phyloP scores from a whole-genome alignment of 768 basidiomycete species.

The Mycena vulgaris region DNA sequence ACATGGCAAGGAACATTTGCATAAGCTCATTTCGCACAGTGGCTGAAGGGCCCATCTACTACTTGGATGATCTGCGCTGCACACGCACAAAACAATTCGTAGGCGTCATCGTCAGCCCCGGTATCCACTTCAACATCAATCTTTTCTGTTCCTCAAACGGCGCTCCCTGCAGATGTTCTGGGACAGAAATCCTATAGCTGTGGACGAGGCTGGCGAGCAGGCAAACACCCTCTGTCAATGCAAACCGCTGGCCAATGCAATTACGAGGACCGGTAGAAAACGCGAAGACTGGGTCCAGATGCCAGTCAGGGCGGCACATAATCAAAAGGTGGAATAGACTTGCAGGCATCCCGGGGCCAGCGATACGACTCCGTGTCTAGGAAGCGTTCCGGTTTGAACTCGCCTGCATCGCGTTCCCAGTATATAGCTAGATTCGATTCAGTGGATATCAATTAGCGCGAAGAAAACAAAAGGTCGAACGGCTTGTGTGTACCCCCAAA shows the following conservation, averaged over 20 bases:
- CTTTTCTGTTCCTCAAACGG: constrained; percentile 52
- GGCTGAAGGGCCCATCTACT: too few species aligned
- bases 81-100: constrained; percentile 36
- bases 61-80: too few species aligned
- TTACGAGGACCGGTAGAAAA: constrained; percentile 63
- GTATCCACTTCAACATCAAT: constrained; percentile 54
- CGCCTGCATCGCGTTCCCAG: constrained; percentile 62
- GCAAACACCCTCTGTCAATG: constrained; percentile 58
- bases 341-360: constrained; percentile 69
- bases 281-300: constrained; percentile 55
- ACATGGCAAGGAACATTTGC: too few species aligned
- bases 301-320: background rate
- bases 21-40: too few species aligned
- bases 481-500: constrained; percentile 60
- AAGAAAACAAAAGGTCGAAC: too few species aligned
- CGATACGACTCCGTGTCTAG: constrained; percentile 64
- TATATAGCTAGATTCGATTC: constrained; percentile 56
- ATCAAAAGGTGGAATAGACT: constrained; percentile 19
- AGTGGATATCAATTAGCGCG: background rate
- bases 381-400: constrained; percentile 68
- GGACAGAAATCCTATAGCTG: constrained; percentile 58
- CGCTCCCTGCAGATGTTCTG: constrained; percentile 49
- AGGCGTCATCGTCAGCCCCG: constrained; percentile 55
- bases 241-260: constrained; percentile 68
- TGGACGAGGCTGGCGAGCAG: constrained; percentile 61